These are phyloP conservation scores for Sporisorium graminicola DNA, from an alignment of 1,284 basidiomycete species.

Conservation along the genomic window DNA sequence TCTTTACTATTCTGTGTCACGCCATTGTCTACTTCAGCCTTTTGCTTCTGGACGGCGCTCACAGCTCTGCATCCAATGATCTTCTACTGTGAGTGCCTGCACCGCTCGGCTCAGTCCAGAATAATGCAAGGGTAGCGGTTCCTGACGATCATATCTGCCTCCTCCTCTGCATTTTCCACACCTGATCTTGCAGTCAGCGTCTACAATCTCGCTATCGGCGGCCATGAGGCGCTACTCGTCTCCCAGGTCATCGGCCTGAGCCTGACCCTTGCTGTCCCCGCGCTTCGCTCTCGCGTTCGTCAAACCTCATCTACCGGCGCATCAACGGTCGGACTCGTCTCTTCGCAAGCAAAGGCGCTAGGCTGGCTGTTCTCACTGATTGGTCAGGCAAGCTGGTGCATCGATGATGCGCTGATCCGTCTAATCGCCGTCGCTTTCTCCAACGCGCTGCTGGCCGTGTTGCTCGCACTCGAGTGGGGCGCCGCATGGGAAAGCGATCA, in stretches of 20 bases:
- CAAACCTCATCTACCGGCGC: slow-evolving; percentile 18
- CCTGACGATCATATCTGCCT: neutral
- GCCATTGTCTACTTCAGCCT: slow-evolving; percentile 74
- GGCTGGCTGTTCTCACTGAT: slow-evolving; percentile 49
- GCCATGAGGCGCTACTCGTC: slow-evolving; percentile 61
- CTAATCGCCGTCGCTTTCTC: slow-evolving; percentile 50
- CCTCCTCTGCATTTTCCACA: slow-evolving; percentile 14
- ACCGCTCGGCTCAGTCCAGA: neutral
- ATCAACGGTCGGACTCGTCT: slow-evolving; percentile 30
- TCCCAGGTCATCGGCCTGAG: slow-evolving; percentile 55
- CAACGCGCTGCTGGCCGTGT: slow-evolving; percentile 45
- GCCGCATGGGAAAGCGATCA: slow-evolving; percentile 58
- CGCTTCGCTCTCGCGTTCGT: slow-evolving; percentile 33
- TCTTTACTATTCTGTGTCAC: neutral
- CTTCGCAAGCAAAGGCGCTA: slow-evolving; percentile 25
- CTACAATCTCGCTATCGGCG: slow-evolving; percentile 64
- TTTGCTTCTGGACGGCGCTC: slow-evolving; percentile 87
- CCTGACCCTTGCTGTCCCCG: slow-evolving; percentile 35
- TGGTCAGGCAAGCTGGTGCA: slow-evolving; percentile 50
- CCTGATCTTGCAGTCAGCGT: slow-evolving; percentile 54
- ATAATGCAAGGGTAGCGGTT: neutral
- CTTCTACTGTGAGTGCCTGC: slow-evolving; percentile 79
- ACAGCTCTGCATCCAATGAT: slow-evolving; percentile 85
- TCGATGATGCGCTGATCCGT: slow-evolving; percentile 40
- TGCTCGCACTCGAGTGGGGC: slow-evolving; percentile 58